These are phyloP conservation scores for Leccinum boreale DNA, from an alignment of 768 basidiomycete species.

Conservation along the genomic window DNA sequence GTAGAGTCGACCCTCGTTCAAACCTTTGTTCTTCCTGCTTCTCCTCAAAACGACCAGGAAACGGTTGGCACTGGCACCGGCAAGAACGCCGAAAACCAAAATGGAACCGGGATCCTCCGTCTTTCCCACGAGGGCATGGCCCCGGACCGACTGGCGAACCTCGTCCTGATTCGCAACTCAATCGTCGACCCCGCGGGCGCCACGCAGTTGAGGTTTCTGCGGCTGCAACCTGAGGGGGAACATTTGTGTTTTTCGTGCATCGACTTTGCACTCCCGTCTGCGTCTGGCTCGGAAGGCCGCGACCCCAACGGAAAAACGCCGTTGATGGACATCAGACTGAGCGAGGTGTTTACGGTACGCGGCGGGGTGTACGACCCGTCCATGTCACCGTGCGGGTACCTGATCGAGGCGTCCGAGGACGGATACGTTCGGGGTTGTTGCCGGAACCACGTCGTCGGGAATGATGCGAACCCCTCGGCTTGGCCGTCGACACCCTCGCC, in stretches of 20 bases:
- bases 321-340: neutral
- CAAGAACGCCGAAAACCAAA: neutral
- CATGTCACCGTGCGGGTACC: neutral
- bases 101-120: neutral
- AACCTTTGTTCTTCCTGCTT: neutral
- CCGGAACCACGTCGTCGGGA: neutral
- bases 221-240: neutral
- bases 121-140: slow-evolving; percentile 4
- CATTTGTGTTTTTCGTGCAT: neutral
- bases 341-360: neutral
- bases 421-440: slow-evolving; percentile 5
- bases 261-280: neutral
- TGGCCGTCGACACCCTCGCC: too few relatives aligned
- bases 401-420: slow-evolving; percentile 3
- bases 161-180: slow-evolving; percentile 5
- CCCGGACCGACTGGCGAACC: neutral
- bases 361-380: neutral
- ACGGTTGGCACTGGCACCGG: neutral
- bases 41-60: neutral
- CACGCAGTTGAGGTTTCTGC: slow-evolving; percentile 1
- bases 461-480: neutral
- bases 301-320: neutral
- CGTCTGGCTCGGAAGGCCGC: neutral
- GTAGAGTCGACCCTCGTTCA: neutral
- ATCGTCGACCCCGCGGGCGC: neutral